These are phyloP conservation scores for Aspergillus flavus DNA, from an alignment of 2,329 filamentous ascomycete genomes.

Conservation along the genomic window DNA sequence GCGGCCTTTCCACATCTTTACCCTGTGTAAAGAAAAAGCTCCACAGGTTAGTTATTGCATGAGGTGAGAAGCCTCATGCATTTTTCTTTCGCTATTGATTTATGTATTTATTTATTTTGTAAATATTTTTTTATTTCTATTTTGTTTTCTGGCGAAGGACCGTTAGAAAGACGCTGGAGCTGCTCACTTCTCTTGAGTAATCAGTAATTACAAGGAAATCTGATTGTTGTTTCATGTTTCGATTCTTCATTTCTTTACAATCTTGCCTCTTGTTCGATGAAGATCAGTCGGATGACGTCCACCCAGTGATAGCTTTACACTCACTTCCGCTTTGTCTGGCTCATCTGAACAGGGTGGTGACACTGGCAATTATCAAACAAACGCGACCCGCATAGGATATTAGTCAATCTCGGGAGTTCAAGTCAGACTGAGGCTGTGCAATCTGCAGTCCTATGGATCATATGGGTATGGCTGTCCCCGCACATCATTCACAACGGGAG, in stretches of 20 bases:
- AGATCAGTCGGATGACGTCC: slow-evolving; percentile 20
- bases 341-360: slow-evolving; percentile 18
- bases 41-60: not conserved
- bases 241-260: not conserved
- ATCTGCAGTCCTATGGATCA: slow-evolving; percentile 11
- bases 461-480: slow-evolving; percentile 18
- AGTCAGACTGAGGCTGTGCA: slow-evolving; percentile 36
- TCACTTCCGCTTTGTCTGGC: slow-evolving; percentile 12
- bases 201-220: not conserved
- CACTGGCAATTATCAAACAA: slow-evolving; percentile 13
- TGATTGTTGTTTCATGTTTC: not conserved
- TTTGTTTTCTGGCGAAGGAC: slow-evolving; percentile 12
- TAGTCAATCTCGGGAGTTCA: slow-evolving; percentile 16
- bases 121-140: too few species aligned
- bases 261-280: not conserved
- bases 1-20: not conserved
- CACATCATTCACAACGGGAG: slow-evolving; percentile 23
- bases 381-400: slow-evolving; percentile 4
- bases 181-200: not conserved
- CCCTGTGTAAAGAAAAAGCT: not conserved
- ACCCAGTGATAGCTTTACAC: slow-evolving; percentile 6
- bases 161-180: slow-evolving; percentile 16
- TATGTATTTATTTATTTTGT: not conserved
- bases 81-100: not conserved
- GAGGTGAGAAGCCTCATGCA: not conserved